These are phyloP conservation scores for Panaeolus cyanescens DNA, from an alignment of 768 basidiomycete genomes.

Conservation along the genomic window DNA sequence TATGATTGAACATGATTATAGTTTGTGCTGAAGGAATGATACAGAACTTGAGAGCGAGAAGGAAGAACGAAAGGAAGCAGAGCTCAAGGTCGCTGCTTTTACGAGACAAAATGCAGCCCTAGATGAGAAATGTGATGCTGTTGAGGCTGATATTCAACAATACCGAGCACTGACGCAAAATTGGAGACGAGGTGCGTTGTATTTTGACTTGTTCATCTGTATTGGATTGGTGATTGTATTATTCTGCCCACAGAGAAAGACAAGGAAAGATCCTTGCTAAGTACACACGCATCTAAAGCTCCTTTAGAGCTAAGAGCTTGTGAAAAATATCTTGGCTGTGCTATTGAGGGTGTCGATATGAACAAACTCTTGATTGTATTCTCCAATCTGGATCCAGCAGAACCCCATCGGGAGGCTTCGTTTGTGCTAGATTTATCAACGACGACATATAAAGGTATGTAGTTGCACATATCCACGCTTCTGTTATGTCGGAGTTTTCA, in stretches of 20 bases:
- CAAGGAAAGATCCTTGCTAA: conserved; percentile 60
- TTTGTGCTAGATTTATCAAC: conserved; percentile 76
- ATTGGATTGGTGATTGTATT: no score
- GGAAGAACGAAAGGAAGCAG: conserved; percentile 72
- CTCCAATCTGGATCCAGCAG: conserved; percentile 57
- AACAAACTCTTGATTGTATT: conserved; percentile 78
- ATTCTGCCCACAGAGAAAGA: conserved; percentile 56
- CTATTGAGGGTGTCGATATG: conserved; percentile 77
- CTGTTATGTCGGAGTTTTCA: not conserved
- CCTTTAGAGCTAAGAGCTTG: conserved; percentile 57
- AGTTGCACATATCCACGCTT: not conserved
- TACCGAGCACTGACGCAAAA: conserved; percentile 63
- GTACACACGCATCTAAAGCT: conserved; percentile 50
- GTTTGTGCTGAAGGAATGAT: not conserved
- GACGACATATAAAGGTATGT: conserved; percentile 64
- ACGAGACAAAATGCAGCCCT: conserved; percentile 69
- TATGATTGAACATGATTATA: not conserved
- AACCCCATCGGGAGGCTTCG: conserved; percentile 65
- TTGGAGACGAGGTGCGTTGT: conserved; percentile 59
- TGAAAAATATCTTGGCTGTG: conserved; percentile 59
- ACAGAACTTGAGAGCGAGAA: conserved; percentile 69
- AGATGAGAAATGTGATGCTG: conserved; percentile 55
- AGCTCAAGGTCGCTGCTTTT: conserved; percentile 58
- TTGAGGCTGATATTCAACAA: conserved; percentile 75
- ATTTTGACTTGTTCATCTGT: not conserved